Evolutionary conservation across 805 yeast genomes (phyloP), one percentile per base, ranked within the genome.

Genomic region (Ogataea dorogensis): DNA sequence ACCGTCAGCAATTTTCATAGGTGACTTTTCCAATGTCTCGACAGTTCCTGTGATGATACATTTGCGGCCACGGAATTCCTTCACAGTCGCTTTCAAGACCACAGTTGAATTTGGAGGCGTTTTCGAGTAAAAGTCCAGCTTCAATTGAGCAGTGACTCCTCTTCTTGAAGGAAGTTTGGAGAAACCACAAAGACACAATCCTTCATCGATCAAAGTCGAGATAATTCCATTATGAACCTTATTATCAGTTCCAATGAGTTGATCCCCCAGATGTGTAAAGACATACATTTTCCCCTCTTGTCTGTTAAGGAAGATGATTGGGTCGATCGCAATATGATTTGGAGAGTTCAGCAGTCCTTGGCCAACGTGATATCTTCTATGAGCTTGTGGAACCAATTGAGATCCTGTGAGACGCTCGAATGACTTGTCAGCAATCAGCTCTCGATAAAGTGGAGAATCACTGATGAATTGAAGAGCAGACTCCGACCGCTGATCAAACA

Each of bases 141-240:
- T 61, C 27, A 91, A 65, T 33, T 70, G 72, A 0, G 96, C 98
- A 0, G 98, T 91, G 16, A 93, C 96, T 10, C 98, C 98, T 33
- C 82, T 70, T 38, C 78, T 73, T 39, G 79, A 77, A 1, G 98
- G 98, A 9, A 91, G 65, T 17, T 72, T 64, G 3, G 86, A 78
- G 56, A 88, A 91, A 11, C 96, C 98, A 52, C 95, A 84, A 28
- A 78, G 70, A 51, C 96, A 86, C 18, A 91, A 63, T 0, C 83
- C 81, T 56, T 89, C 97, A 60, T 91, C 98, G 35, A 91, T 43
- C 10, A 91, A 58, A 2, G 95, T 79, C 2, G 94, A 73, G 5
- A 86, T 61, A 3, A 89, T 68, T 3, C 97, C 96, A 50, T 84
- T 82, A 55, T 87, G 95, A 13, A 91, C 74, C 34, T 77, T 76